Conservation (phyloP, 805 yeast species). For the Grigorovia transvaalensis region DNA sequence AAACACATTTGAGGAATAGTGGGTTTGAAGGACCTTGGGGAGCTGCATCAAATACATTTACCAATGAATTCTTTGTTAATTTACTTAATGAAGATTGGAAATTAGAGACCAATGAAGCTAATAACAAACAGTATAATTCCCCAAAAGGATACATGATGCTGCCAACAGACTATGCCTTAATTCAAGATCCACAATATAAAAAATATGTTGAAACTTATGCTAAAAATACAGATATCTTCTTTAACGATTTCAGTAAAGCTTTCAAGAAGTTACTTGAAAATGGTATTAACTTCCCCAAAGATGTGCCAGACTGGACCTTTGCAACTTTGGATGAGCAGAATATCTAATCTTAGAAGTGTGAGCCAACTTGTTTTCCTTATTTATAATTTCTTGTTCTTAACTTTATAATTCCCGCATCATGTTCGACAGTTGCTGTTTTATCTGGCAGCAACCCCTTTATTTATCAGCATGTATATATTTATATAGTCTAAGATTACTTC, state of each 20-base stretch:
- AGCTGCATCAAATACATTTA: conserved; percentile 60
- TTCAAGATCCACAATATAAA: conserved; percentile 49
- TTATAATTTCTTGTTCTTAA: too few species aligned
- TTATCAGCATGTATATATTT: too few species aligned
- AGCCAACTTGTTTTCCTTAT: not conserved
- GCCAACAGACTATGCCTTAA: conserved; percentile 65
- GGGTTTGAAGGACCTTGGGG: conserved; percentile 93
- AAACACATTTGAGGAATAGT: conserved; percentile 58
- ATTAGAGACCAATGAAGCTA: conserved; percentile 45
- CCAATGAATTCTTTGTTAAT: conserved; percentile 59
- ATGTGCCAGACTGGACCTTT: conserved; percentile 36
- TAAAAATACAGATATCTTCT: conserved; percentile 49
- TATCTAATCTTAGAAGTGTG: not conserved
- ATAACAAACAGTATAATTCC: conserved; percentile 55
- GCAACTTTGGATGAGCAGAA: conserved; percentile 66
- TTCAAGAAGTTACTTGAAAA: conserved; percentile 66
- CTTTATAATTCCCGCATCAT: not conserved
- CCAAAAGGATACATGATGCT: conserved; percentile 73
- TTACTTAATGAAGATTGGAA: conserved; percentile 47
- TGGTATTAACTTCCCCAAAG: conserved; percentile 56
- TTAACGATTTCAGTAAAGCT: conserved; percentile 52
- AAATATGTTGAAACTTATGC: conserved; percentile 61
- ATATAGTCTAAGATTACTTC: too few species aligned
- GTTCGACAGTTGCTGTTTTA: not conserved
- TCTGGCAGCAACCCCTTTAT: too few species aligned